Base-by-base conservation (phyloP, 2,329 filamentous ascomycete genomes). In the Fusarium newnesense region DNA sequence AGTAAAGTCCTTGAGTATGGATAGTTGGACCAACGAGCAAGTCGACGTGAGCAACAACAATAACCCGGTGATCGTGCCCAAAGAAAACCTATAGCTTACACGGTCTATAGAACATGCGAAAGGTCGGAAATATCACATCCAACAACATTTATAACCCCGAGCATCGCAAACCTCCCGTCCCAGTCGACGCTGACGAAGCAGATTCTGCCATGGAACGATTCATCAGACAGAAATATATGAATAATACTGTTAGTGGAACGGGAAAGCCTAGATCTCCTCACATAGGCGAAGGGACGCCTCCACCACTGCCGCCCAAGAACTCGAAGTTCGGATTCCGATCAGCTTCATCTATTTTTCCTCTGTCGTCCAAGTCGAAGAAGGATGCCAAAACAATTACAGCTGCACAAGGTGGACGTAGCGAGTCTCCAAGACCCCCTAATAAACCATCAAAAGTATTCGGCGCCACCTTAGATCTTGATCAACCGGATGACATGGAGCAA, bases 1-100 rank as follows among this genome's bases (percentile, higher is more conserved):
- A 83, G 95, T 99, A 86, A 99, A 99, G 84, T 98, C 95, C 42
- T 84, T 99, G 84, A 98, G 93, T 82, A 98, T 99, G 95, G 96
- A 99, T 84, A 96, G 93, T 76, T 99, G 96, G 96, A 91, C 93
- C 54, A 92, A 92, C 79, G 96, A 98, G 69, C 96, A 99, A 84
- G 95, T 99, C 73, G 96, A 99, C 84, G 95, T 97, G 86, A 84
- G 89, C 83, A 59, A 67, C 40, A 42, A 16, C 18, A 60, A 49
- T 36, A 36, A 34, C 19, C 21, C 21, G 9, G 32, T 11, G 18
- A 26, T 50, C 36, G 24, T 24, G 34, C 19, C 30, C 40, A 37
- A 54, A 32, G 53, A 24, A 46, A 43, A 36, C 36, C 15, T 24
- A 24, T 10, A 61, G 52, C 77, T 79, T 53, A 79, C 76, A 67